Conservation (phyloP, 768 basidiomycete species). For the Crassisporium funariophilum region DNA sequence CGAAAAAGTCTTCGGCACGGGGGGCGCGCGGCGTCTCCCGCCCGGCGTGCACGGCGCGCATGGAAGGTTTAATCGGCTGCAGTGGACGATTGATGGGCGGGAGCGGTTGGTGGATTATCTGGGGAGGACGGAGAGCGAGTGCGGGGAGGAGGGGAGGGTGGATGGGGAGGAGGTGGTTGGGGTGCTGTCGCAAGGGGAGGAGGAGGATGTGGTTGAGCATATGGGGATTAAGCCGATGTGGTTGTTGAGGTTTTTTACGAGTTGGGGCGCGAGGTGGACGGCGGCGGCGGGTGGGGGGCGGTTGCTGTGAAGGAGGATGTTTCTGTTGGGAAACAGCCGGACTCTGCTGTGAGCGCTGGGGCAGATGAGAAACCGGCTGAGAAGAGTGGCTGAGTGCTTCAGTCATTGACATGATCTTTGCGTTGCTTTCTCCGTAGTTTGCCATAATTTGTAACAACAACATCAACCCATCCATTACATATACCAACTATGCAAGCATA, state of each 20-base stretch:
- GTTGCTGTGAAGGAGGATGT: too few relatives aligned
- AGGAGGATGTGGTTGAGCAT: slow-evolving; percentile 60
- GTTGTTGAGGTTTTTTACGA: slow-evolving; percentile 69
- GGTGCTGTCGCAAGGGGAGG: slow-evolving; percentile 28
- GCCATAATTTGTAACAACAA: too few relatives aligned
- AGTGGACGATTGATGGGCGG: slow-evolving; percentile 69
- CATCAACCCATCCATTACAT: too few relatives aligned
- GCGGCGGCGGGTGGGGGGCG: too few relatives aligned
- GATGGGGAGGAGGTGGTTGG: slow-evolving; percentile 5
- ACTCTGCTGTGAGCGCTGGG: too few relatives aligned
- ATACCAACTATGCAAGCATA: too few relatives aligned
- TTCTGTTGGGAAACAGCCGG: too few relatives aligned
- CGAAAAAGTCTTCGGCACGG: slow-evolving; percentile 65
- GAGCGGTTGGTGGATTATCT: slow-evolving; percentile 45
- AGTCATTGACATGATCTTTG: too few relatives aligned
- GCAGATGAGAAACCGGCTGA: too few relatives aligned
- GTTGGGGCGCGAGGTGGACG: too few relatives aligned
- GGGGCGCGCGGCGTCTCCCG: slow-evolving; percentile 49
- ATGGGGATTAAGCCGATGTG: slow-evolving; percentile 59
- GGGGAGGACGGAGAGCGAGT: slow-evolving; percentile 78
- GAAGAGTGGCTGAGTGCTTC: too few relatives aligned
- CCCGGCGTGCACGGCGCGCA: slow-evolving; percentile 57
- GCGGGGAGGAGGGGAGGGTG: slow-evolving; percentile 62
- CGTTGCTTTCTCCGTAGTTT: too few relatives aligned
- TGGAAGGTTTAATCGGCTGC: slow-evolving; percentile 60